Conservation (phyloP, 1,284 basidiomycete species). For the Porodaedalea pini region DNA sequence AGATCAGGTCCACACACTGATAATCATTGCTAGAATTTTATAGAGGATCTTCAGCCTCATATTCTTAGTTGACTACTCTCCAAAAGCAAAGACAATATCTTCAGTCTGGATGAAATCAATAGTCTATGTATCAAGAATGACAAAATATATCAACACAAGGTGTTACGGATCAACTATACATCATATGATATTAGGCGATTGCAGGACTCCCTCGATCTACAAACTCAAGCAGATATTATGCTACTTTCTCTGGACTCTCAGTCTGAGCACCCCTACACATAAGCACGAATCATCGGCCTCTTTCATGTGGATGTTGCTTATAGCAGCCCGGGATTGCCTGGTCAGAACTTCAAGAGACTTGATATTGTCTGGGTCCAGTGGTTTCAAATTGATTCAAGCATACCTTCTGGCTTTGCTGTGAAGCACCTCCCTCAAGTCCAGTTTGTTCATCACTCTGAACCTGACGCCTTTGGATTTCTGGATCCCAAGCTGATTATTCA, state of each 20-base stretch:
- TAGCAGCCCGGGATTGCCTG: slow-evolving; percentile 24
- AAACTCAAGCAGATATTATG: no score
- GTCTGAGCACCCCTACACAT: slow-evolving; percentile 23
- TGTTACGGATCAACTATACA: slow-evolving; percentile 39
- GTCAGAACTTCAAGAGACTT: slow-evolving; percentile 34
- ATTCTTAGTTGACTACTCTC: slow-evolving; percentile 22
- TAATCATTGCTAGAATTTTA: no score
- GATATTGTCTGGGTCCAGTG: no score
- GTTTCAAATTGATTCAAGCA: background rate
- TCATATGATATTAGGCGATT: slow-evolving; percentile 39
- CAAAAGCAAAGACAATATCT: slow-evolving; percentile 22
- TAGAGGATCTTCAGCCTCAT: no score
- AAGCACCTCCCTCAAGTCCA: slow-evolving; percentile 23
- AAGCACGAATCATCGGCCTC: slow-evolving; percentile 23
- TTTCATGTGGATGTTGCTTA: slow-evolving; percentile 17
- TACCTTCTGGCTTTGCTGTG: background rate
- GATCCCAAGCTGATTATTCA: slow-evolving; percentile 12
- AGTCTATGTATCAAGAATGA: slow-evolving; percentile 22
- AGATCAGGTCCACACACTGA: no score
- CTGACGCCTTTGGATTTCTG: slow-evolving; percentile 16
- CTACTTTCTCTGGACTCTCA: slow-evolving; percentile 27
- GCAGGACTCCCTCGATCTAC: slow-evolving; percentile 38
- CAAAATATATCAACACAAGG: slow-evolving; percentile 32
- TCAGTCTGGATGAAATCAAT: slow-evolving; percentile 18
- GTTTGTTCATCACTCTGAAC: slow-evolving; percentile 4